These are phyloP conservation scores for Rhizophagus clarus DNA, from an alignment of 192 early-diverging fungal genomes.

Conservation along the genomic window DNA sequence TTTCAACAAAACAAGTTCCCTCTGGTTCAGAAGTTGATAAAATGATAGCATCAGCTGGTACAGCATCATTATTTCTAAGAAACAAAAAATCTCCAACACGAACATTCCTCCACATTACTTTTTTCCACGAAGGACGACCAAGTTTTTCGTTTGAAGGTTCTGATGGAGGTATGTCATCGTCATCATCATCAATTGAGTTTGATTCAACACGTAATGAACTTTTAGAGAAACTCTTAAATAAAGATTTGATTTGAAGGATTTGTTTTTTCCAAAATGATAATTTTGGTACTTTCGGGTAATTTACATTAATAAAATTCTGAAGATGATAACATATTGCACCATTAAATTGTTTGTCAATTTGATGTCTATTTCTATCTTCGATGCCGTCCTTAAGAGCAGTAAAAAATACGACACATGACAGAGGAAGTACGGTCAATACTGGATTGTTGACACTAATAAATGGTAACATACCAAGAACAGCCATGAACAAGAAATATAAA, in stretches of 20 bases:
- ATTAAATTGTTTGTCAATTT: slow-evolving; percentile 84
- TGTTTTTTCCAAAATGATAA: slow-evolving; percentile 28
- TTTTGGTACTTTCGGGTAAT: slow-evolving; percentile 35
- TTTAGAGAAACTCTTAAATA: neutral
- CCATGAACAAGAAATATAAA: slow-evolving; percentile 86
- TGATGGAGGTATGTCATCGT: neutral
- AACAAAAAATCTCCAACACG: slow-evolving; percentile 88
- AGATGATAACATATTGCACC: slow-evolving; percentile 54
- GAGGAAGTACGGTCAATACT: slow-evolving; percentile 77
- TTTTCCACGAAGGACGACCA: slow-evolving; percentile 46
- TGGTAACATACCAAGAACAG: slow-evolving; percentile 81
- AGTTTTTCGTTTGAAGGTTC: slow-evolving; percentile 17
- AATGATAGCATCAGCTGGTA: slow-evolving; percentile 85
- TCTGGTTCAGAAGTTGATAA: slow-evolving; percentile 79
- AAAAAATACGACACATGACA: slow-evolving; percentile 78
- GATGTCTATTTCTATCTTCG: slow-evolving; percentile 88
- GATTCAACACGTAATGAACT: neutral
- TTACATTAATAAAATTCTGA: slow-evolving; percentile 49
- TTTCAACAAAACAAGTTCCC: slow-evolving; percentile 84
- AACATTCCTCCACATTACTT: slow-evolving; percentile 68
- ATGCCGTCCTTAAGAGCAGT: slow-evolving; percentile 86
- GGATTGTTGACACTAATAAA: slow-evolving; percentile 80
- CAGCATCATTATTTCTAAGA: slow-evolving; percentile 77
- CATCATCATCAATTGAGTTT: slow-evolving; percentile 17
- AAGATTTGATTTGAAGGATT: slow-evolving; percentile 1